Conservation (phyloP, 345 rosid genomes). For the Bretschneidera sinensis region DNA sequence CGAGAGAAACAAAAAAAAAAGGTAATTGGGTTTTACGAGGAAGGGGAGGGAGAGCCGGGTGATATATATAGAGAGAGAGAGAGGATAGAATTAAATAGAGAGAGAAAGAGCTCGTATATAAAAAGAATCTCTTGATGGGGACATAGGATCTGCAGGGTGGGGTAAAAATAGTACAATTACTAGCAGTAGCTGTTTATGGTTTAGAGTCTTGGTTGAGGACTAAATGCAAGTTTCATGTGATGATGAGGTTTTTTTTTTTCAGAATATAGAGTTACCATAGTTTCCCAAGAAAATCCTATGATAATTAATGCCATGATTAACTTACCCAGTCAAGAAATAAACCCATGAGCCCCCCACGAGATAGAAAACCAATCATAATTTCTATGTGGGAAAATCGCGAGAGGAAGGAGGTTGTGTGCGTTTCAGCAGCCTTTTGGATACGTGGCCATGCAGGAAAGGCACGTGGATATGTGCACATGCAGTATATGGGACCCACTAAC, state of each 20-base stretch:
- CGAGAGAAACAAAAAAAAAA: background rate
- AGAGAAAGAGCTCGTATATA: background rate
- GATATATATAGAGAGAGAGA: background rate
- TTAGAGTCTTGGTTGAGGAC: too few relatives aligned
- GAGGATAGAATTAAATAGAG: background rate
- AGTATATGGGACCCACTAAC: conserved; percentile 12
- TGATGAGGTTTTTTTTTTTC: too few relatives aligned
- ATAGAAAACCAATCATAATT: too few relatives aligned
- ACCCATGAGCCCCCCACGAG: too few relatives aligned
- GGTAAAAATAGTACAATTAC: too few relatives aligned
- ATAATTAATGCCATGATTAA: background rate
- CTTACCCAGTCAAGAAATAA: background rate
- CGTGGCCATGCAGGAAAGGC: conserved; percentile 17
- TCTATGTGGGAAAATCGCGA: too few relatives aligned
- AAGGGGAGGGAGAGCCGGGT: too few relatives aligned
- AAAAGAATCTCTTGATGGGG: background rate
- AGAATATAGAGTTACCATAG: background rate
- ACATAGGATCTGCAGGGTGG: background rate
- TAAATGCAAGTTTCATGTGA: too few relatives aligned
- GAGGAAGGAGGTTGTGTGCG: conserved; percentile 5
- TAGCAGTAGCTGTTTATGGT: too few relatives aligned
- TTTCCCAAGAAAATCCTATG: conserved; percentile 11
- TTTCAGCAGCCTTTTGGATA: background rate
- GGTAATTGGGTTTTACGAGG: too few relatives aligned
- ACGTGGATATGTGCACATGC: conserved; percentile 18